phyloP scores from a whole-genome alignment of 768 basidiomycete genomes.

The Podaxis carcinomalis region DNA sequence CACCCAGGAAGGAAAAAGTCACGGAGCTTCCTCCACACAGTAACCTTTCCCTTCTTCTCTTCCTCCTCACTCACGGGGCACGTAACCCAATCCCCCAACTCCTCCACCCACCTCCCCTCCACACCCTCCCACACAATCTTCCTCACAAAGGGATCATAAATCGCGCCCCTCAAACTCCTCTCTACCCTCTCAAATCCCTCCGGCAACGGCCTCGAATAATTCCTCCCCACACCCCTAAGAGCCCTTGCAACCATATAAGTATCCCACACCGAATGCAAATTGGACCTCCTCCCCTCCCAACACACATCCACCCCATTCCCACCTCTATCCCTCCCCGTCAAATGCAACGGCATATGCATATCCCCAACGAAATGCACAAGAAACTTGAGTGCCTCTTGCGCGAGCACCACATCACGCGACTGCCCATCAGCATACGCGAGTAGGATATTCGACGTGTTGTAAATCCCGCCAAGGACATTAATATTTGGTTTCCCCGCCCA shows the following conservation, averaged over 20 bases:
- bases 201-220: conserved; percentile 77
- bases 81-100: conserved; percentile 6
- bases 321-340: conserved; percentile 83
- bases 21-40: background rate
- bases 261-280: conserved; percentile 91
- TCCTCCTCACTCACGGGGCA: conserved; percentile 5
- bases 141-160: conserved; percentile 81
- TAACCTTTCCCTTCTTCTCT: background rate
- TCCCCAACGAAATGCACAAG: conserved; percentile 92
- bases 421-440: conserved; percentile 40
- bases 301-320: conserved; percentile 77
- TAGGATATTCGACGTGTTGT: conserved; percentile 69
- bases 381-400: conserved; percentile 86
- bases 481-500: conserved; percentile 53
- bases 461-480: conserved; percentile 76
- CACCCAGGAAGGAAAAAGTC: conserved; percentile 10
- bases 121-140: conserved; percentile 4
- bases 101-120: conserved; percentile 5
- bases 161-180: conserved; percentile 62
- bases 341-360: conserved; percentile 90
- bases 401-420: conserved; percentile 20
- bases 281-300: conserved; percentile 69
- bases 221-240: conserved; percentile 63
- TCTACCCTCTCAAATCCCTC: conserved; percentile 42
- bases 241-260: conserved; percentile 75